Evolutionary conservation across 495 filamentous ascomycete genomes (phyloP).

Genomic region (Hypomontagnella monticulosa): DNA sequence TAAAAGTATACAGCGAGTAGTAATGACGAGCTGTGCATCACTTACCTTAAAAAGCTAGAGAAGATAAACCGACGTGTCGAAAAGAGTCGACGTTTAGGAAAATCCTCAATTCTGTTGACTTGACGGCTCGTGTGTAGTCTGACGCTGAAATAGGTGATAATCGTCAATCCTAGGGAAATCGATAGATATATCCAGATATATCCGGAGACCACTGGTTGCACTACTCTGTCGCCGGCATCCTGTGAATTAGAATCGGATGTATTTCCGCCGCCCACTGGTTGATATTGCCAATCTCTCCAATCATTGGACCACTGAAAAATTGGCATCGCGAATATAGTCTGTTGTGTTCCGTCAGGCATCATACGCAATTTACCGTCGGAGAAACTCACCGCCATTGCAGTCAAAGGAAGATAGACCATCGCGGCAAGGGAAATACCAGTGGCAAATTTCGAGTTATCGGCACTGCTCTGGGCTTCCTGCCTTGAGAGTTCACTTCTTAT

Average conservation of each 20-base stretch:
- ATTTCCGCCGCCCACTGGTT: neutral
- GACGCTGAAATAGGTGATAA: constrained; percentile 14
- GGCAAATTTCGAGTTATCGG: neutral
- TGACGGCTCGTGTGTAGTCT: no score
- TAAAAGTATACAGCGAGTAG: no score
- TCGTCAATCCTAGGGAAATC: neutral
- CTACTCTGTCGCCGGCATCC: neutral
- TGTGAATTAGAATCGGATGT: neutral
- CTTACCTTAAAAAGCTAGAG: no score
- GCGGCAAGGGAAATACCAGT: neutral
- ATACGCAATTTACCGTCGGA: neutral
- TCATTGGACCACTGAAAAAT: constrained; percentile 12
- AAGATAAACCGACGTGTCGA: no score
- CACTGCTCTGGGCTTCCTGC: neutral
- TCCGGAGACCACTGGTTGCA: neutral
- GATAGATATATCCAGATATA: constrained; percentile 4
- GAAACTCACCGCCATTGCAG: neutral
- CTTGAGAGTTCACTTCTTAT: constrained; percentile 8
- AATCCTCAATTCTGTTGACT: no score
- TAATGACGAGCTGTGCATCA: no score
- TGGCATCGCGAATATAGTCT: constrained; percentile 6
- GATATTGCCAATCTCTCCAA: constrained; percentile 6
- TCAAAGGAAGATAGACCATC: constrained; percentile 7
- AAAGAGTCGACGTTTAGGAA: no score
- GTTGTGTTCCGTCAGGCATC: neutral